Evolutionary conservation across 805 yeast genomes (phyloP).

Genomic region (Suhomyces sp.): DNA sequence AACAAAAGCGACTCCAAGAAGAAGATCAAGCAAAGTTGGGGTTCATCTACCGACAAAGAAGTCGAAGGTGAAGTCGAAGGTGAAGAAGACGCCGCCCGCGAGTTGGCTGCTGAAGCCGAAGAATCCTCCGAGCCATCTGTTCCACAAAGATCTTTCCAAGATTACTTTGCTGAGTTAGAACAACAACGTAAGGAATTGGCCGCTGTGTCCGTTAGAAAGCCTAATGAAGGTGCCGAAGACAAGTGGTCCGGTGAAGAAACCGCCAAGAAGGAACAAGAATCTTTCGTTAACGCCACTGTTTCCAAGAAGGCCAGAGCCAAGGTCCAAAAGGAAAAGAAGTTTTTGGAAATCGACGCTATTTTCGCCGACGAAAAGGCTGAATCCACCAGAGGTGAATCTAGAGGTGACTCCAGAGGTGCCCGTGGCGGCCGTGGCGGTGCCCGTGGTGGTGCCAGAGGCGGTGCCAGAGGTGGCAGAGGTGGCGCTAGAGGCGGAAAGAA

Average conservation of each 20-base stretch:
- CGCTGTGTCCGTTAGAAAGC: slow-evolving; percentile 39
- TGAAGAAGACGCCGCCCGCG: slow-evolving; percentile 39
- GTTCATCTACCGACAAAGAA: slow-evolving; percentile 67
- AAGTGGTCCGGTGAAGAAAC: slow-evolving; percentile 55
- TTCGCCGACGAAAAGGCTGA: slow-evolving; percentile 56
- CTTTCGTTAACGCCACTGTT: slow-evolving; percentile 56
- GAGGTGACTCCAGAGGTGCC: slow-evolving; percentile 28
- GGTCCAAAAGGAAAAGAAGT: slow-evolving; percentile 77
- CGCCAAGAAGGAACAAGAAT: slow-evolving; percentile 63
- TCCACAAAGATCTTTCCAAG: slow-evolving; percentile 71
- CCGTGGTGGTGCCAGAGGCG: slow-evolving; percentile 27
- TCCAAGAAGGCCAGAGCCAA: slow-evolving; percentile 69
- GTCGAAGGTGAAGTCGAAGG: slow-evolving; percentile 62
- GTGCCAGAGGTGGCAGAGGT: slow-evolving; percentile 18
- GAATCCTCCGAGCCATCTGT: slow-evolving; percentile 50
- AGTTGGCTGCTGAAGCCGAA: slow-evolving; percentile 36
- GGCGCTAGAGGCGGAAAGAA: slow-evolving; percentile 24
- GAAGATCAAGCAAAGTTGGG: slow-evolving; percentile 86
- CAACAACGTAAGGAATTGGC: slow-evolving; percentile 42
- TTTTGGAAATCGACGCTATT: slow-evolving; percentile 70
- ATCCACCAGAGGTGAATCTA: slow-evolving; percentile 30
- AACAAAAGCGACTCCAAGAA: slow-evolving; percentile 83
- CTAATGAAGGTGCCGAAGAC: slow-evolving; percentile 59
- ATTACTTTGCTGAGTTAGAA: slow-evolving; percentile 73
- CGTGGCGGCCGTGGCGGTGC: slow-evolving; percentile 28